Evolutionary conservation across 73 alveolate species (phyloP), one percentile per base, ranked within the genome.

Genomic region (Urostyla sp.): DNA sequence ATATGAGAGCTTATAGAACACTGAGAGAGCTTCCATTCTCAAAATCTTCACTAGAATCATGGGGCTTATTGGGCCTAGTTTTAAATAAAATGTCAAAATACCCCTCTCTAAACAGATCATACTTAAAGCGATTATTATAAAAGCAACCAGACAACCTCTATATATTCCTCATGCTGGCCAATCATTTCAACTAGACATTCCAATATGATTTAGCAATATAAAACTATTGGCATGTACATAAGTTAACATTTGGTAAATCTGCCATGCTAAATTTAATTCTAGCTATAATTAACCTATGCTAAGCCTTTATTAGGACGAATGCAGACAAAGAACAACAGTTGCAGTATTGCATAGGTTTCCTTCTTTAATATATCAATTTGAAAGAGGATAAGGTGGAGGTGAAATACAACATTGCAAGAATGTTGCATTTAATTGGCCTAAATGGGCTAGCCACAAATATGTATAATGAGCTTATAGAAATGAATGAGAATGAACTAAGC

Each of bases 51-150:
- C 18, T 63, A 24, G 49, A 69, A 18, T n/a, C n/a, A n/a, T 69
- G 83, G 83, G 83, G 72, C 16, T 18, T 69, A 37, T 23, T 69
- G 67, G 83, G 83, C n/a, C 2, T 26, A 7, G 49, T 69, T 6
- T 31, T 69, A 10, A 31, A 34, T 21, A 45, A 69, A 28, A 15
- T 37, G 1, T n/a, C n/a, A n/a, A 69, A 69, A 8, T 67, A 69
- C 48, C 34, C 83, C n/a, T 34, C 72, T 54, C 49, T 69, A 37
- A 46, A 44, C 30, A 21, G 83, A 10, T 45, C 83, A 0, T 69
- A 69, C 30, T 69, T 69, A 28, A 48, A 69, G 54, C 30, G 83
- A 8, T 27, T 69, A 20, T 28, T 69, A 7, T 16, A 44, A 48
- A 45, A 45, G 35, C 72, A 69, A 38, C 18, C n/a, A 3, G 18